Conservation (phyloP, 2,329 filamentous ascomycete genomes). For the Trichoderma sp. region DNA sequence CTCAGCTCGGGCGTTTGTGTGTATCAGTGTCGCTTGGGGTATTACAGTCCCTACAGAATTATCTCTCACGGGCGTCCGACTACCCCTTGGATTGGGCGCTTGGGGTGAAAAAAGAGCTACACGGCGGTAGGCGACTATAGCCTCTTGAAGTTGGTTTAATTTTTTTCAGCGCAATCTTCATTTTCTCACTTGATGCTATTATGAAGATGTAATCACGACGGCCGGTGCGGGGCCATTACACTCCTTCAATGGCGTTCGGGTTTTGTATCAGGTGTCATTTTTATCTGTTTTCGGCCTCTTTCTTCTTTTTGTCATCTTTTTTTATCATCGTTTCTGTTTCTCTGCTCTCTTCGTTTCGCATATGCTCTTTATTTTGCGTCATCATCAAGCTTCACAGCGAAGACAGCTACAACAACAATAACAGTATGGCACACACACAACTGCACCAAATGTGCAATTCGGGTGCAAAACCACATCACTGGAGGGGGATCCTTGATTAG, state of each 20-base stretch:
- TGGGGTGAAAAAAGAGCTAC: background rate
- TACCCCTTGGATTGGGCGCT: background rate
- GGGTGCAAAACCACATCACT: slow-evolving; percentile 11
- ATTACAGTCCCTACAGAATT: slow-evolving; percentile 9
- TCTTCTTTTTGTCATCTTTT: background rate
- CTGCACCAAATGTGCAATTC: background rate
- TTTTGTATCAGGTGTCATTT: slow-evolving; percentile 30
- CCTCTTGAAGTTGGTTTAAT: slow-evolving; percentile 9
- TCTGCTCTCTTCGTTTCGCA: background rate
- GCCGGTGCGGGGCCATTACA: slow-evolving; percentile 35
- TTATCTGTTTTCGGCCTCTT: slow-evolving; percentile 12
- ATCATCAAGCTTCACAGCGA: slow-evolving; percentile 10
- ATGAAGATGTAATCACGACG: slow-evolving; percentile 41
- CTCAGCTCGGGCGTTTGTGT: background rate
- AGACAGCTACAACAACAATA: slow-evolving; percentile 10
- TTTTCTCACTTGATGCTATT: slow-evolving; percentile 19
- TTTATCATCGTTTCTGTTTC: slow-evolving; percentile 19
- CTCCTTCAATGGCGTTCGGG: slow-evolving; percentile 37
- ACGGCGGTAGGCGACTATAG: background rate
- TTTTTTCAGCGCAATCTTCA: slow-evolving; percentile 13
- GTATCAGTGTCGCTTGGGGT: background rate
- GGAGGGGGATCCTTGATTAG: background rate
- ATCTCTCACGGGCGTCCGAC: background rate
- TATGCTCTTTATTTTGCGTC: background rate
- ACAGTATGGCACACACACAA: background rate